Conservation (phyloP, 1,139 yeast genomes). For the Saccharomycopsis hybrid region DNA sequence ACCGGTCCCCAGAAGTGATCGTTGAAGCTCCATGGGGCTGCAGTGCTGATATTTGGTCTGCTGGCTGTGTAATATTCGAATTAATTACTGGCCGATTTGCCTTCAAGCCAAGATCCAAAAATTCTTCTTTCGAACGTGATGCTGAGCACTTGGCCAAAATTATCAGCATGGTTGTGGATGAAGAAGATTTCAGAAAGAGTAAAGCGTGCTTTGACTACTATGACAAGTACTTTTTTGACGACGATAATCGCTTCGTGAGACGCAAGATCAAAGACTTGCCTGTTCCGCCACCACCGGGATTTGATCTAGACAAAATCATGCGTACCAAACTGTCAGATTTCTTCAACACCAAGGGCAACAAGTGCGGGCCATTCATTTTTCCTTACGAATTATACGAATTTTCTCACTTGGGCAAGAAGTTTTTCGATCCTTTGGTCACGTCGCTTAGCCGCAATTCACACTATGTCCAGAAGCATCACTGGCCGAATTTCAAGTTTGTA, state of each 20-base stretch:
- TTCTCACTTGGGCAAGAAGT: constrained; percentile 8
- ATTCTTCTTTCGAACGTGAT: constrained; percentile 27
- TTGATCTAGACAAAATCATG: constrained; percentile 13
- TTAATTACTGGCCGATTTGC: constrained; percentile 69
- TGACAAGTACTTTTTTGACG: constrained; percentile 19
- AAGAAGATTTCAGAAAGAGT: constrained; percentile 5
- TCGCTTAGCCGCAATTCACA: neutral
- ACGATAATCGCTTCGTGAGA: constrained; percentile 6
- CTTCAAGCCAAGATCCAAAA: constrained; percentile 53
- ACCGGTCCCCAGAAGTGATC: constrained; percentile 63
- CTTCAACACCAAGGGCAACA: constrained; percentile 15
- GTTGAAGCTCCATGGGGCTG: constrained; percentile 67
- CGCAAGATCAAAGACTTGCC: constrained; percentile 7
- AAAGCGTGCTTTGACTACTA: constrained; percentile 19
- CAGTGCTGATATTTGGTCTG: constrained; percentile 70
- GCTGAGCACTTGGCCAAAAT: constrained; percentile 20
- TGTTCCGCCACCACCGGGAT: constrained; percentile 16
- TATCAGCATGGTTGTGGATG: constrained; percentile 14
- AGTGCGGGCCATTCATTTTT: constrained; percentile 21
- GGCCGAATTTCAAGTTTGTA: constrained; percentile 38
- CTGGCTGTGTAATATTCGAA: constrained; percentile 67
- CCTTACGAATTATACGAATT: constrained; percentile 18
- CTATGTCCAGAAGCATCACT: neutral
- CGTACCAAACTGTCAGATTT: constrained; percentile 9
- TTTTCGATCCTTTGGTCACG: constrained; percentile 13